These are phyloP conservation scores for Macrophomina pseudophaseolina DNA, from an alignment of 2,329 filamentous ascomycete genomes.

Conservation along the genomic window DNA sequence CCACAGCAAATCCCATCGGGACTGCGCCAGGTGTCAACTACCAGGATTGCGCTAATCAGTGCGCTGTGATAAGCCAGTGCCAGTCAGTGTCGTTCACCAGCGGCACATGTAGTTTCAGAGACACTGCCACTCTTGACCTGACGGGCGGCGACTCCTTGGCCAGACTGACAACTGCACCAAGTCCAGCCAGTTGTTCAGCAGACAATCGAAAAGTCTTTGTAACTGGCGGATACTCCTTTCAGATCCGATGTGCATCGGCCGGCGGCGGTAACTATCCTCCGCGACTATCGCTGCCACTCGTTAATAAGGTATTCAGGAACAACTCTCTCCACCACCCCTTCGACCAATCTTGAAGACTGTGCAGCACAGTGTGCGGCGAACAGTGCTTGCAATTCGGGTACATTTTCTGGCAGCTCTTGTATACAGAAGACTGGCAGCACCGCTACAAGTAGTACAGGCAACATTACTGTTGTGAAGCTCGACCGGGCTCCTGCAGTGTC, in stretches of 20 bases:
- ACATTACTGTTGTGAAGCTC: neutral
- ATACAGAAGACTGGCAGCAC: neutral
- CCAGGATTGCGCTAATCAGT: constrained; percentile 1
- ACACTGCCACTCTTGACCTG: neutral
- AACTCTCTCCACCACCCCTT: neutral
- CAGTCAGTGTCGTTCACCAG: neutral
- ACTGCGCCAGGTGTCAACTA: neutral
- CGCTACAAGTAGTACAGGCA: neutral
- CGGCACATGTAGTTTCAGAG: neutral
- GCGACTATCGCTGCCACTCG: too few relatives aligned
- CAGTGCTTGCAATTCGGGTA: neutral
- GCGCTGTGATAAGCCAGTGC: neutral
- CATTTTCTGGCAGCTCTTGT: neutral
- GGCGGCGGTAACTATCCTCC: neutral
- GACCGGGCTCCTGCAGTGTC: neutral
- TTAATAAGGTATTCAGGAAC: neutral
- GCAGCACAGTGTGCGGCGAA: neutral
- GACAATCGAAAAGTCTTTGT: neutral
- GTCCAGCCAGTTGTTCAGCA: neutral
- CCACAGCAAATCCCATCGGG: neutral
- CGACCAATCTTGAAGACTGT: neutral
- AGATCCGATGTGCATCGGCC: neutral
- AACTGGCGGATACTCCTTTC: neutral
- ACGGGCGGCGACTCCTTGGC: neutral
- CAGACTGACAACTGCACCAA: neutral